Base-by-base conservation (phyloP, 2,329 filamentous ascomycete species). In the Cadophora sp. region DNA sequence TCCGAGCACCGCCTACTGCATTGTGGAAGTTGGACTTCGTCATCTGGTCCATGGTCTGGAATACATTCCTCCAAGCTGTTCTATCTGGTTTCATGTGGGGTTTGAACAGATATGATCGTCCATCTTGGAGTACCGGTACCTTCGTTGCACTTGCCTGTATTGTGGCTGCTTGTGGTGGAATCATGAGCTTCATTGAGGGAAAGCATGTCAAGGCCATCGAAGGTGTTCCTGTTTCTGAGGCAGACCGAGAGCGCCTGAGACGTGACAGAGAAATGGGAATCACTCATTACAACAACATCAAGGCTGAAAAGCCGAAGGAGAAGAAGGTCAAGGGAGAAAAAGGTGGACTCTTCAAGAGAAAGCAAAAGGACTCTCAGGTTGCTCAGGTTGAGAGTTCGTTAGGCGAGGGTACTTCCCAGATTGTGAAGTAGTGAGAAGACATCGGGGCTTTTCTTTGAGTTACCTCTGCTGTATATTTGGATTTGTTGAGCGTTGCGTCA, bases 41-140 rank as follows among this genome's bases (percentile, higher is more conserved):
- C 40, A 84, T 97, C 43, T 94, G 91, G 90, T 85, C 90, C 73
- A 94, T 93, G 80, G 85, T 93, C 3, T 84, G 83, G 81, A 97
- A 97, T 76, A 96, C 93, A 0, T 85, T 94, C 65, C 84, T 96
- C 55, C 94, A 97, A 78, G 85, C 85, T 48, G 84, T 88, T 22
- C 84, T 97, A 1, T 91, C 89, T 9, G 90, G 86, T 3, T 91
- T 93, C 80, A 97, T 97, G 93, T 97, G 92, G 92, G 89, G 87
- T 1, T 83, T 92, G 79, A 91, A 92, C 76, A 83, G 92, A 26
- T 90, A 89, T 75, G 81, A 91, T 26, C 84, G 93, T n/a, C 92
- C 93, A 0, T 86, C 87, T 26, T 97, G 92, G 92, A 86, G 89
- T 12, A 94, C 92, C 0, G 93, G 92, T 1, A 79, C 94, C 0